phyloP scores from a whole-genome alignment of 139 green algal species.

The Chlorella sp. region DNA sequence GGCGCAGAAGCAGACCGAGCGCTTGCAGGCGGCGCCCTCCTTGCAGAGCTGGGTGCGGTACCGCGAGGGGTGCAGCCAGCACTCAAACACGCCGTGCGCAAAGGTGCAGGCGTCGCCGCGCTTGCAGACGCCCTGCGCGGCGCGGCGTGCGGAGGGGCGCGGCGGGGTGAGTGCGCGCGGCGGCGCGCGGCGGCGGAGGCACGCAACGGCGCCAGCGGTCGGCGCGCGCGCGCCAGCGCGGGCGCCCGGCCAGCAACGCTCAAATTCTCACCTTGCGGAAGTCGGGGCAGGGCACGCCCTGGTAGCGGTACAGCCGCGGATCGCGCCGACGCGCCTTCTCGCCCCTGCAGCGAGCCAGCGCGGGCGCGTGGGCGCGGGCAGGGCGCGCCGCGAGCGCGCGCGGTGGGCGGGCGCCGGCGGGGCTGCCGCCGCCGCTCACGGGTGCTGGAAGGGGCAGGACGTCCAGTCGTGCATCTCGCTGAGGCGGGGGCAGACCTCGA shows the following conservation, averaged over 20 bases:
- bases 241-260: too few species aligned
- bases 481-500: slow-evolving; percentile 28
- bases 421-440: not conserved
- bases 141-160: not conserved
- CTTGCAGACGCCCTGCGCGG: slow-evolving; percentile 29
- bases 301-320: slow-evolving; percentile 68
- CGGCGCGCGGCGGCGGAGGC: too few species aligned
- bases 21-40: slow-evolving; percentile 67
- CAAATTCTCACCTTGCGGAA: slow-evolving; percentile 70
- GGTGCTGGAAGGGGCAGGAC: slow-evolving; percentile 72
- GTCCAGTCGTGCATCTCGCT: slow-evolving; percentile 73
- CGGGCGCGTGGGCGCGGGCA: too few species aligned
- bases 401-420: not conserved
- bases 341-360: slow-evolving; percentile 14
- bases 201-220: too few species aligned
- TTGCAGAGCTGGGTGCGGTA: slow-evolving; percentile 85
- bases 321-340: slow-evolving; percentile 85
- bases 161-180: too few species aligned
- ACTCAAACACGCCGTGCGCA: slow-evolving; percentile 44
- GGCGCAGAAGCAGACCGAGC: slow-evolving; percentile 91
- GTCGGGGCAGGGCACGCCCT: slow-evolving; percentile 82
- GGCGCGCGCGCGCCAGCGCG: too few species aligned
- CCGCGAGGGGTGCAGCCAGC: slow-evolving; percentile 51
- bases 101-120: slow-evolving; percentile 33
- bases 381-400: not conserved